These are phyloP conservation scores for Cryphonectria naterciae DNA, from an alignment of 2,329 filamentous ascomycete species.

Conservation along the genomic window DNA sequence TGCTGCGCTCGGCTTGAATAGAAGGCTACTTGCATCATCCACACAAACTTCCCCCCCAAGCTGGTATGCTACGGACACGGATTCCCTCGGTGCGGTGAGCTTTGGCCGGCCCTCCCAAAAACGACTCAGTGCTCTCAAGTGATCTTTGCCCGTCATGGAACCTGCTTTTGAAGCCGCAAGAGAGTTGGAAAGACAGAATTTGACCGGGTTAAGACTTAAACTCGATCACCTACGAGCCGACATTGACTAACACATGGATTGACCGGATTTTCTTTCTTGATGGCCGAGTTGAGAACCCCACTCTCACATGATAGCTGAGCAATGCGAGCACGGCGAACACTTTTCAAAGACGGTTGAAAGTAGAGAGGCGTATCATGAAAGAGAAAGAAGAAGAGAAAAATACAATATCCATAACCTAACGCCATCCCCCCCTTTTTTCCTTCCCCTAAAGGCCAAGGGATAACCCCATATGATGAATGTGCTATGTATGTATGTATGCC, in stretches of 20 bases:
- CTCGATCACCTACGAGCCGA: too few species aligned
- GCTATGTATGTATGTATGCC: background rate
- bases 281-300: too few species aligned
- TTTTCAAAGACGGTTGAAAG: background rate
- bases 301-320: too few species aligned
- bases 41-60: background rate
- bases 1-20: constrained; percentile 8
- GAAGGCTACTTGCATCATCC: background rate
- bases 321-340: too few species aligned
- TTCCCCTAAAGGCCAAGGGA: background rate
- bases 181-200: too few species aligned
- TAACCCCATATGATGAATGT: background rate
- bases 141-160: too few species aligned
- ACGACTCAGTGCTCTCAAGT: too few species aligned
- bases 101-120: background rate
- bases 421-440: background rate
- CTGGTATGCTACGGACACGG: background rate
- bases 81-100: background rate
- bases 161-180: too few species aligned
- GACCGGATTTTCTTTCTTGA: too few species aligned
- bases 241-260: too few species aligned
- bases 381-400: background rate
- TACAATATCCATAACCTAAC: background rate
- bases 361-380: background rate
- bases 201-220: too few species aligned